Percentiles rank a stretch among this genome's conserved stretches.
phyloP scores from a whole-genome alignment of 2,329 filamentous ascomycete species.

The Penicillium sp. region DNA sequence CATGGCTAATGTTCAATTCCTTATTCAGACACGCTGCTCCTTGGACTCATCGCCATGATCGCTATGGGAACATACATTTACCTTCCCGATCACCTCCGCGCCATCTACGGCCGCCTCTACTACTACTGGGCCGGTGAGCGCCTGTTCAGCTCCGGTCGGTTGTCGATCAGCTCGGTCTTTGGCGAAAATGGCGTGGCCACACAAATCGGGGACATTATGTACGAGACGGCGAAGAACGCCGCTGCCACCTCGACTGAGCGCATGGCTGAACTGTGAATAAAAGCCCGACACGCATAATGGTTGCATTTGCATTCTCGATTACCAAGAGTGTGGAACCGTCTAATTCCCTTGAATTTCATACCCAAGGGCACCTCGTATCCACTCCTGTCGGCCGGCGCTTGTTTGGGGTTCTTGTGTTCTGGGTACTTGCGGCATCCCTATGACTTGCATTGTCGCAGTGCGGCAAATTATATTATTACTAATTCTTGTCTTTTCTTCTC shows the following conservation, averaged over 20 bases:
- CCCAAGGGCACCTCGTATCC: conserved; percentile 8
- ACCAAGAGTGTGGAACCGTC: background rate
- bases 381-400: conserved; percentile 20
- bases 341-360: background rate
- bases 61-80: conserved; percentile 82
- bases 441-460: conserved; percentile 9
- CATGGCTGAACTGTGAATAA: conserved; percentile 28
- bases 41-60: conserved; percentile 79
- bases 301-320: conserved; percentile 5
- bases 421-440: conserved; percentile 3
- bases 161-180: conserved; percentile 30
- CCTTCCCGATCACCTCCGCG: conserved; percentile 79
- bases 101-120: conserved; percentile 74
- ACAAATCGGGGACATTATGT: conserved; percentile 39
- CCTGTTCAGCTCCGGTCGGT: conserved; percentile 29
- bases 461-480: conserved; percentile 5
- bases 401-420: conserved; percentile 20
- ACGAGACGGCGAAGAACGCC: conserved; percentile 41
- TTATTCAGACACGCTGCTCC: conserved; percentile 71
- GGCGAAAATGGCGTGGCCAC: conserved; percentile 22
- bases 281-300: background rate
- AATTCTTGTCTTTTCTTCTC: conserved; percentile 6
- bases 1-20: conserved; percentile 3
- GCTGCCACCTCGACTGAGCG: conserved; percentile 29
- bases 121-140: conserved; percentile 86